Evolutionary conservation across 148 eudicot genomes (phyloP).

Genomic region (Vaccinium macrocarpon): DNA sequence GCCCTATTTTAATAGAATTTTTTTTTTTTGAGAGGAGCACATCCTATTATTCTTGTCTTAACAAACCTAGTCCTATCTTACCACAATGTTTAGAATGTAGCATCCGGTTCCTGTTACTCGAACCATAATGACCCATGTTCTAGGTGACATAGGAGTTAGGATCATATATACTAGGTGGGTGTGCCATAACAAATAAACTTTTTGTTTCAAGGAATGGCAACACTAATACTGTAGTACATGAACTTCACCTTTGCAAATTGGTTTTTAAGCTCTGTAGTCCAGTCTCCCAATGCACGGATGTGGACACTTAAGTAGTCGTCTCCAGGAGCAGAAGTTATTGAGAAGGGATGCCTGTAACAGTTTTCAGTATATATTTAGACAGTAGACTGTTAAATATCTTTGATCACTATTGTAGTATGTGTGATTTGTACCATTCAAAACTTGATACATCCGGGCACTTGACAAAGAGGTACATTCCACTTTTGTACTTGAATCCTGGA

Average conservation of each 20-base stretch:
- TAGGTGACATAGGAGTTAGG: not conserved
- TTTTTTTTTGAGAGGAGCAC: not conserved
- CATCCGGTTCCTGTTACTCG: not conserved
- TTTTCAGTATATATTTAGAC: not conserved
- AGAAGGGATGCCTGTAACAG: slow-evolving; percentile 81
- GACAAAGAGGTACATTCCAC: slow-evolving; percentile 95
- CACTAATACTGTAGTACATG: not conserved
- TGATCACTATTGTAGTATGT: not conserved
- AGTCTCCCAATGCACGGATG: slow-evolving; percentile 84
- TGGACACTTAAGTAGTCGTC: slow-evolving; percentile 89
- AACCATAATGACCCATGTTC: not conserved
- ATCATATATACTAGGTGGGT: not conserved
- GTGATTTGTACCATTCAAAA: slow-evolving; percentile 68
- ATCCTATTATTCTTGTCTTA: not conserved
- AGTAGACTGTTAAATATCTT: not conserved
- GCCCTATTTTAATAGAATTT: not conserved
- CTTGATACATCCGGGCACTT: slow-evolving; percentile 85
- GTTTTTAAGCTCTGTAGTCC: slow-evolving; percentile 72
- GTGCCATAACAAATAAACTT: not conserved
- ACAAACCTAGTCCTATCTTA: not conserved
- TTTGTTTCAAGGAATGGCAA: not conserved
- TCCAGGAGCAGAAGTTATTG: slow-evolving; percentile 93
- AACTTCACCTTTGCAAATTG: slow-evolving; percentile 59
- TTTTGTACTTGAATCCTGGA: slow-evolving; percentile 75
- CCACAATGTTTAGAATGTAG: not conserved